These are phyloP conservation scores for Neofusicoccum sp. DNA, from an alignment of 2,329 filamentous ascomycete species.

Conservation along the genomic window DNA sequence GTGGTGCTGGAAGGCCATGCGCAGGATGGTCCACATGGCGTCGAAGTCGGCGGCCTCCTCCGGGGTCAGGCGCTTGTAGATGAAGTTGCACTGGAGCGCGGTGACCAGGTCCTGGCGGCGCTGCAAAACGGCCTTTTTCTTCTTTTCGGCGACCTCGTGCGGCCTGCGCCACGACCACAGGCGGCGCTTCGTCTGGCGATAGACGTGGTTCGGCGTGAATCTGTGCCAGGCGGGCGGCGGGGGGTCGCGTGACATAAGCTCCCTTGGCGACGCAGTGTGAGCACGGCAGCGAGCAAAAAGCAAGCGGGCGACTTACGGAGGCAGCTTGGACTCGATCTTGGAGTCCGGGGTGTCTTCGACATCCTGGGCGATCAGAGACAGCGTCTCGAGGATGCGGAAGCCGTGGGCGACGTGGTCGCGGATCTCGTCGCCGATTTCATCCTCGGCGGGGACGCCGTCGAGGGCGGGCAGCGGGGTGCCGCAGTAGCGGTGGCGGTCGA, in stretches of 20 bases:
- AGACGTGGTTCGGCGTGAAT: conserved; percentile 18
- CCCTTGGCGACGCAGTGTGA: background rate
- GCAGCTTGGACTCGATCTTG: conserved; percentile 21
- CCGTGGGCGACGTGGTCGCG: conserved; percentile 34
- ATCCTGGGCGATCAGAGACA: conserved; percentile 32
- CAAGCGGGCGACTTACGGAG: conserved; percentile 5
- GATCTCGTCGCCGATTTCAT: conserved; percentile 32
- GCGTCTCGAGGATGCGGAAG: conserved; percentile 31
- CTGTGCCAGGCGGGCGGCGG: conserved; percentile 2
- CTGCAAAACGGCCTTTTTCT: conserved; percentile 6
- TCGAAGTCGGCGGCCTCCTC: conserved; percentile 33
- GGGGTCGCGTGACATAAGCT: conserved; percentile 4
- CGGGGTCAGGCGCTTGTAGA: conserved; percentile 22
- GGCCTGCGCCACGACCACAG: conserved; percentile 20
- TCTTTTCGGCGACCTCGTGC: conserved; percentile 17
- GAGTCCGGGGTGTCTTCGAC: conserved; percentile 25
- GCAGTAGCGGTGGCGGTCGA: conserved; percentile 30
- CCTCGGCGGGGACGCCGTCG: conserved; percentile 35
- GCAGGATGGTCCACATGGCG: conserved; percentile 35
- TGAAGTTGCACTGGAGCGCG: conserved; percentile 15
- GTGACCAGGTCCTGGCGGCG: conserved; percentile 28
- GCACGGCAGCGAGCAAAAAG: background rate
- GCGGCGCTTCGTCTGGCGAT: conserved; percentile 12
- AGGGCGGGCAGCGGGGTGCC: conserved; percentile 25
- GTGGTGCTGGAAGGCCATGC: conserved; percentile 32